Evolutionary conservation across 345 rosid genomes (phyloP), one percentile per base, ranked within the genome.

Genomic region (Eucalyptus victrix): DNA sequence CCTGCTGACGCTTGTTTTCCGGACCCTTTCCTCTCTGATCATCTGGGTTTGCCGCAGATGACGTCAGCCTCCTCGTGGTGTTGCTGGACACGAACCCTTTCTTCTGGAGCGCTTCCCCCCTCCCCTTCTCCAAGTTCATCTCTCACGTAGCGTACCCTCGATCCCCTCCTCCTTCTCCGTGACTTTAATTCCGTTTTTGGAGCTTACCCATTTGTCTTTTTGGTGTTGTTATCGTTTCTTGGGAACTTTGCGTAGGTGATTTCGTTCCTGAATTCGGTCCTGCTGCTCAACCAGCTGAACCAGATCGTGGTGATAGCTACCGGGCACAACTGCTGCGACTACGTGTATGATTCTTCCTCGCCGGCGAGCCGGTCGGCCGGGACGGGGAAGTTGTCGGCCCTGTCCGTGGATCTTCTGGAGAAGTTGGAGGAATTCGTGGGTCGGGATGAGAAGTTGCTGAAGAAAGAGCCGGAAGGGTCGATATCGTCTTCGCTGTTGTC

Each of bases 301-400:
- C 97, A 95, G 90, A 95, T 96, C 88, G 97, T 95, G 86, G 95
- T 97, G 69, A 96, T 97, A 90, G 99, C 99, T 80, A 95, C 97
- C 83, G 99, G 99, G 18, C 91, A 92, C 90, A 95, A 92, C 93
- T 94, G 97, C 9, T 97, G 98, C 87, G 96, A 93, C 86, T 97
- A 94, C 88, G 76, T 97, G 26, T 97, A 96, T 28, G 99, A 97
- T 93, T 97, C 98, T 6, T 94, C 97, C 67, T 91, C 86, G 49
- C 88, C 91, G 28, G 53, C 94, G 37, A 91, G 88, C 88, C 94
- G 87, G 88, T 88, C 88, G 60, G 76, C 92, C 13, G 96, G 90
- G 89, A 92, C 93, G 60, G 95, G 96, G 42, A 92, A 92, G 88
- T 91, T 94, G 96, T 94, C 97, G 21, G 92, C 94, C 13, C 86